Percentiles rank a stretch among this genome's conserved stretches.
phyloP scores from a whole-genome alignment of 495 filamentous ascomycete species.

The Pyrenula aspistea region DNA sequence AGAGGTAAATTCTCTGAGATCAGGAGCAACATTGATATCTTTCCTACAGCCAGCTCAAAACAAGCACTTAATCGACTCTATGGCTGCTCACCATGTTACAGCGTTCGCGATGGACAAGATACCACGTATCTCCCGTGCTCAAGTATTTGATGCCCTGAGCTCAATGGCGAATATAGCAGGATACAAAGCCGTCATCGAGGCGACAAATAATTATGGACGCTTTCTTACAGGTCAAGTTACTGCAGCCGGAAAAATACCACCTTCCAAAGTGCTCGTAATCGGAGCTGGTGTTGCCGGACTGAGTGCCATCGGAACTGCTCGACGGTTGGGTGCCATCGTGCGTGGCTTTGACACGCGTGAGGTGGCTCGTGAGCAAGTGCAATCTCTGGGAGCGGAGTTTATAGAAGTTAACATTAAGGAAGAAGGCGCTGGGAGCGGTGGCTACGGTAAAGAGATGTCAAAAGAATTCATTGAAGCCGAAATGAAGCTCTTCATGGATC shows the following conservation, averaged over 20 bases:
- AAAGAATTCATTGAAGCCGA: slow-evolving; percentile 80
- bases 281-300: slow-evolving; percentile 73
- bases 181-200: slow-evolving; percentile 75
- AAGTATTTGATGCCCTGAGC: slow-evolving; percentile 68
- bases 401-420: slow-evolving; percentile 75
- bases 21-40: slow-evolving; percentile 58
- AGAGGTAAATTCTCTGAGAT: slow-evolving; percentile 47
- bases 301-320: slow-evolving; percentile 69
- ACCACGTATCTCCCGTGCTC: slow-evolving; percentile 69
- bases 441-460: slow-evolving; percentile 81
- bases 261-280: slow-evolving; percentile 72
- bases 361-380: slow-evolving; percentile 70
- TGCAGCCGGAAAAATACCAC: slow-evolving; percentile 71
- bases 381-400: slow-evolving; percentile 74
- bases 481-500: slow-evolving; percentile 76
- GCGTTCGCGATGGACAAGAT: slow-evolving; percentile 79
- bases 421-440: slow-evolving; percentile 68
- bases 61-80: slow-evolving; percentile 50
- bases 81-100: slow-evolving; percentile 50
- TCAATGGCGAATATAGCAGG: slow-evolving; percentile 84
- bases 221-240: slow-evolving; percentile 77
- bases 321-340: slow-evolving; percentile 71
- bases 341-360: slow-evolving; percentile 72
- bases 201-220: slow-evolving; percentile 70
- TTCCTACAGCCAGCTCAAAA: slow-evolving; percentile 69